Evolutionary conservation across 1,284 basidiomycete species (phyloP), one percentile per base, ranked within the genome.

Genomic region (Trichosporon faecale): DNA sequence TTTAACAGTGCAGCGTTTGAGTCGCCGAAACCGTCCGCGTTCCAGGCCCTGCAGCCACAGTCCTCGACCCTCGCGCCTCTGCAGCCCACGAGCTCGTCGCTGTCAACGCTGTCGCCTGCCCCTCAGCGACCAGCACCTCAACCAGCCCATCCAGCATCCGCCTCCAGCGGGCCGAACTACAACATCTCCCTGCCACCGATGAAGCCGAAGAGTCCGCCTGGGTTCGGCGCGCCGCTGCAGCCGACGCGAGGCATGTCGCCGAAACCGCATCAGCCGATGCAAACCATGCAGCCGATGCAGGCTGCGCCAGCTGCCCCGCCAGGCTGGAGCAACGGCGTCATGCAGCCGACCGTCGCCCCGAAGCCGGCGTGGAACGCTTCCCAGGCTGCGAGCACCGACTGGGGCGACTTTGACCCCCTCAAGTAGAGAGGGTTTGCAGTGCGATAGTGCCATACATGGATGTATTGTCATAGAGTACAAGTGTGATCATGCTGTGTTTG

Each of bases 401-500:
- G 83, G 83, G 79, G 77, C 3, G 82, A 82, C 70, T 83, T 84
- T 68, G 83, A 84, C 69, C 82, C 83, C 7, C 69, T 83, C 25
- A 80, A 79, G 60, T 82, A 73, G 63, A 7, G 46, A 25, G 23
- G 18, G 5, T n/a, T n/a, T 60, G 21, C 33, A 23, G 55, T n/a
- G 55, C 23, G 25, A 16, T 66, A 60, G 44, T 69, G 61, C 29
- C 46, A 52, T 37, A 25, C 23, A 52, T 52, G n/a, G 35, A 68
- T 68, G 57, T 31, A 61, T 61, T 61, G 57, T 61, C 29, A 31
- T 61, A 61, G 57, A 61, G 27, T 31, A 61, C 57, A 61, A 61
- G 27, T 55, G 65, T 27, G 55, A 14, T 61, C 29, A 44, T 40
- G 44, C 37, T 65, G 21, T 65, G 18, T 18, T 27, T 14, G 25